Evolutionary conservation across 2,329 filamentous ascomycete genomes (phyloP), one percentile per base, ranked within the genome.

Genomic region (Pseudogymnoascus sp.): DNA sequence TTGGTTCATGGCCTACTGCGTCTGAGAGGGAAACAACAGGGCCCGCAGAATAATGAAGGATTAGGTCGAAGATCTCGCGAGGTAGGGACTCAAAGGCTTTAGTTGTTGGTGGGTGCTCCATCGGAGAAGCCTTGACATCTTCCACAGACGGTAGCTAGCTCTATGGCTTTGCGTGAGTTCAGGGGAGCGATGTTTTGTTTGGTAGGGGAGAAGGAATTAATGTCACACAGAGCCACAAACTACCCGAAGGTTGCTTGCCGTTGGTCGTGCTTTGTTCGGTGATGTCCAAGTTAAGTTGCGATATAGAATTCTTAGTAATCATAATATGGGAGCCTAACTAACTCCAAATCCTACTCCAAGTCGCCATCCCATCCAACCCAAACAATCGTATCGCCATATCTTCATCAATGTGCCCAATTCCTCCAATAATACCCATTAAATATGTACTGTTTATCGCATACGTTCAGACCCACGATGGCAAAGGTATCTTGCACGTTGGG

Each of bases 11-110:
- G 61, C 79, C 75, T 20, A 85, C n/a, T 53, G 18, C 71, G 14
- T 75, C 74, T 38, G 66, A 68, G 43, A 76, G 71, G 0, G 84
- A 83, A 11, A 80, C 79, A 8, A 81, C 76, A 2, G 75, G 69
- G 0, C 67, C 67, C 65, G 81, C 78, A 53, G 88, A 75, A 66
- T 78, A 79, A n/a, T 71, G 73, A 66, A 88, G 76, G 65, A 88
- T 80, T 2, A 81, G 75, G 59, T 79, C 70, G 20, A 87, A 72
- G 50, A 89, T 73, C 73, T 89, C 86, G 64, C 81, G 82, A 2
- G 85, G 86, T 18, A 89, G 76, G 47, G 50, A 57, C 50, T 66
- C 58, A 38, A 71, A 67, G 8, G 66, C 62, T 7, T 58, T 41
- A 35, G 58, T 4, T 60, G 36, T 7, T 30, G 22, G 2, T 7